Percentiles rank a stretch among this genome's conserved stretches.
Conservation (phyloP, 2,329 filamentous ascomycete species). For the Lecanosticta acicola region DNA sequence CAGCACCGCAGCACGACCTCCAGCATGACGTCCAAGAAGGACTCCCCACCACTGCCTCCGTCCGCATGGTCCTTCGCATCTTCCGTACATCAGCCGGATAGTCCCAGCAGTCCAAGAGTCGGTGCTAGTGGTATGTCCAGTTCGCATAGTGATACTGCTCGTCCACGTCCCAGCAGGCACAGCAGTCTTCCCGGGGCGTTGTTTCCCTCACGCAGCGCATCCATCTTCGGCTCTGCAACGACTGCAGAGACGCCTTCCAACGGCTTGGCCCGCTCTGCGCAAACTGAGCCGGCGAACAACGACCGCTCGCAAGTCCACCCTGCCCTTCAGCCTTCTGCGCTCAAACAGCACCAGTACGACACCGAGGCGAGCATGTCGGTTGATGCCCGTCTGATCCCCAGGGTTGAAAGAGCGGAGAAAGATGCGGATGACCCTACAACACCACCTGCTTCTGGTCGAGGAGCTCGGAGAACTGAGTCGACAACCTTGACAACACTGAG, state of each 20-base stretch:
- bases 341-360: conserved; percentile 16
- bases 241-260: neutral
- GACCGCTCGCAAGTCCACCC: conserved; percentile 2
- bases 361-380: conserved; percentile 7
- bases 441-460: conserved; percentile 31
- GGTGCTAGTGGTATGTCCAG: neutral
- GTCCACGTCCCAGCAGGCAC: conserved; percentile 12
- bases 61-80: conserved; percentile 15
- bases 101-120: too few species aligned
- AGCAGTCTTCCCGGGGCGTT: conserved; percentile 20
- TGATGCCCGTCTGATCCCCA: conserved; percentile 29
- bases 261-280: neutral
- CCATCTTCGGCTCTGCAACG: conserved; percentile 17
- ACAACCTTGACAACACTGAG: conserved; percentile 41
- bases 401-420: conserved; percentile 44
- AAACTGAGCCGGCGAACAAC: neutral
- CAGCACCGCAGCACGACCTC: neutral
- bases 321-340: conserved; percentile 1
- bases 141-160: neutral
- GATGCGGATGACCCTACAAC: conserved; percentile 45
- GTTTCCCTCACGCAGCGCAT: conserved; percentile 16
- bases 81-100: neutral
- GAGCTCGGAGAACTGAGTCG: conserved; percentile 34
- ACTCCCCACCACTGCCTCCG: conserved; percentile 1
- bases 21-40: too few species aligned